phyloP scores from a whole-genome alignment of 176 grass and related monocot species.

The maize (Zea mays) region DNA sequence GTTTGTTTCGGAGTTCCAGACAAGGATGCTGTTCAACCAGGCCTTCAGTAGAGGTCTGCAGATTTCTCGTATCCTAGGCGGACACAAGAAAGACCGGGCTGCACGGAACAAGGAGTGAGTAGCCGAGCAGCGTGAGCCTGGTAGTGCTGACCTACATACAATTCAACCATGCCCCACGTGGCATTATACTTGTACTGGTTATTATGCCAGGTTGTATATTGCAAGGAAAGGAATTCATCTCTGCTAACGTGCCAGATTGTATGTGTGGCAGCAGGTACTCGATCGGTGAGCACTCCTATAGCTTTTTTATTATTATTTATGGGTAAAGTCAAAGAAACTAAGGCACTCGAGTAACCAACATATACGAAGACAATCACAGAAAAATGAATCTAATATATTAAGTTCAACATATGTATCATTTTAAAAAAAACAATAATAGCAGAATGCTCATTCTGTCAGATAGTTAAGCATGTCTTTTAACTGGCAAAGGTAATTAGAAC shows the following conservation, averaged over 20 bases:
- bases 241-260: background rate
- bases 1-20: constrained; percentile 92
- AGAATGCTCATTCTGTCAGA: too few relatives aligned
- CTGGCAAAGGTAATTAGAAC: too few relatives aligned
- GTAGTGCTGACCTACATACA: background rate
- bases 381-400: too few relatives aligned
- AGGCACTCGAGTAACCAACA: too few relatives aligned
- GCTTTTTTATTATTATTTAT: background rate
- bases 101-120: constrained; percentile 58
- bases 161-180: background rate
- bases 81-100: constrained; percentile 73
- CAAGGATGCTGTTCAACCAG: constrained; percentile 96
- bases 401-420: too few relatives aligned
- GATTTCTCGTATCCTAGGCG: constrained; percentile 85
- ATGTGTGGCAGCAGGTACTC: too few relatives aligned
- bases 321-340: too few relatives aligned
- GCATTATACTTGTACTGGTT: background rate
- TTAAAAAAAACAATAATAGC: too few relatives aligned
- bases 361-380: too few relatives aligned
- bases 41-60: constrained; percentile 93
- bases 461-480: too few relatives aligned
- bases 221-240: background rate
- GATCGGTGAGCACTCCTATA: background rate
- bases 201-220: background rate
- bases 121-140: constrained; percentile 22